These are phyloP conservation scores for Aureobasidium sp. DNA, from an alignment of 2,329 filamentous ascomycete species.

Conservation along the genomic window DNA sequence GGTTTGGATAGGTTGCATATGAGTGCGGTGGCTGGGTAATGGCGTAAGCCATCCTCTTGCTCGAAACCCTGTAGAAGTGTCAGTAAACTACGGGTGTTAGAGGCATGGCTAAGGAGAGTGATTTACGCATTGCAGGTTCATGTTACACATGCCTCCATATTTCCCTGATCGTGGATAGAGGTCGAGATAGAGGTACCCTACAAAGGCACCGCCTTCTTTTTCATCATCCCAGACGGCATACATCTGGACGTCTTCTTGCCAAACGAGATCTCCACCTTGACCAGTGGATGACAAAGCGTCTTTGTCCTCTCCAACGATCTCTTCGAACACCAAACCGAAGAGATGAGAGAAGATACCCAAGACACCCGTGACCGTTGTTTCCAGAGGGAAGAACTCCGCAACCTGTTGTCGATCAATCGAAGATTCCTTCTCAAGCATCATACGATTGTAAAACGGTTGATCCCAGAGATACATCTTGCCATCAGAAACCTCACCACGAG, in stretches of 20 bases:
- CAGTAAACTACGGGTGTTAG: not conserved
- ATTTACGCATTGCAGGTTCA: not conserved
- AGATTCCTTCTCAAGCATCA: constrained; percentile 42
- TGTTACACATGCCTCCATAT: not conserved
- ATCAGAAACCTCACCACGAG: not conserved
- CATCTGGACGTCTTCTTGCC: constrained; percentile 45
- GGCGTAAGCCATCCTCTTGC: constrained; percentile 35
- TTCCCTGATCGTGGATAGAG: constrained; percentile 28
- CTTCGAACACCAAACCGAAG: constrained; percentile 44
- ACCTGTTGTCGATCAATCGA: constrained; percentile 40
- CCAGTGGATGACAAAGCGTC: not conserved
- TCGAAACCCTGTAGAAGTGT: not conserved
- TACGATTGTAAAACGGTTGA: constrained; percentile 41
- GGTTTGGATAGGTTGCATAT: constrained; percentile 49
- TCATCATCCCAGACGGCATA: constrained; percentile 49
- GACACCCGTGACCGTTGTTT: constrained; percentile 44
- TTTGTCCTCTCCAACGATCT: constrained; percentile 35
- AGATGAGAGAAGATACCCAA: constrained; percentile 47
- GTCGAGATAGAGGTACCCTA: constrained; percentile 52
- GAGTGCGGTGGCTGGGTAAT: constrained; percentile 47
- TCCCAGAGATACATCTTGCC: constrained; percentile 32
- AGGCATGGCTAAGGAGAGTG: not conserved
- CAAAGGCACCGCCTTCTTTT: constrained; percentile 42
- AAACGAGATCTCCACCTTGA: constrained; percentile 37
- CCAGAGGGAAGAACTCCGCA: constrained; percentile 43